These are phyloP conservation scores for Athelia sp. DNA, from an alignment of 1,284 basidiomycete genomes.

Conservation along the genomic window DNA sequence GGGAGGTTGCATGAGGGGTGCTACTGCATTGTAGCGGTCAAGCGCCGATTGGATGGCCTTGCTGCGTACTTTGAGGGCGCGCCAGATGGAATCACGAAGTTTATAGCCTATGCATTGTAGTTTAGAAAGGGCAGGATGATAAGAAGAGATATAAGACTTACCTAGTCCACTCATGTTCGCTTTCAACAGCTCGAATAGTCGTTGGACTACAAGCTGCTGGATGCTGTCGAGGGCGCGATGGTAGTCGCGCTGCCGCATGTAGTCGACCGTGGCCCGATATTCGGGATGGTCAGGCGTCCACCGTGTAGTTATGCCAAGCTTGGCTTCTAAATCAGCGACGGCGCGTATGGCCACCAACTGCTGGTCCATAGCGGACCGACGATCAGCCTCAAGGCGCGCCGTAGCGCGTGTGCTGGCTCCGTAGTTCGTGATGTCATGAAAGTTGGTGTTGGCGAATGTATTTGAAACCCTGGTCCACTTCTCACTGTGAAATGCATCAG, in stretches of 20 bases:
- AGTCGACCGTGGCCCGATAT: constrained; percentile 5
- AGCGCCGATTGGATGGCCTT: constrained; percentile 16
- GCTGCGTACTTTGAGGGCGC: constrained; percentile 12
- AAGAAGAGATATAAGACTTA: background rate
- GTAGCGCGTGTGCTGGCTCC: background rate
- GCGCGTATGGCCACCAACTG: background rate
- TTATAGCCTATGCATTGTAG: constrained; percentile 21
- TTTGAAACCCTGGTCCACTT: background rate
- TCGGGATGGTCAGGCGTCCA: constrained; percentile 8
- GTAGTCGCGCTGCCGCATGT: constrained; percentile 11
- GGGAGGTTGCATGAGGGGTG: no score
- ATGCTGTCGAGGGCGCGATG: constrained; percentile 13
- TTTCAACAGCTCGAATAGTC: constrained; percentile 20
- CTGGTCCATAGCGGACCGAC: background rate
- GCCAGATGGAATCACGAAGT: constrained; percentile 15
- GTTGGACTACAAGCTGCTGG: constrained; percentile 15
- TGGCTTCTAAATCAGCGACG: constrained; percentile 10
- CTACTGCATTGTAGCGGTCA: constrained; percentile 15
- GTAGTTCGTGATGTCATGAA: background rate
- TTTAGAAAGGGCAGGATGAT: background rate
- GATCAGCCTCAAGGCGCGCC: constrained; percentile 1
- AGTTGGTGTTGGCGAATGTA: no score
- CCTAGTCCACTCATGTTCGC: constrained; percentile 16
- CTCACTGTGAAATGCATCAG: no score
- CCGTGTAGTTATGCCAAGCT: constrained; percentile 6